Evolutionary conservation across 305 asterid species (phyloP), one percentile per base, ranked within the genome.

Genomic region (Solanum aculeatissimum): DNA sequence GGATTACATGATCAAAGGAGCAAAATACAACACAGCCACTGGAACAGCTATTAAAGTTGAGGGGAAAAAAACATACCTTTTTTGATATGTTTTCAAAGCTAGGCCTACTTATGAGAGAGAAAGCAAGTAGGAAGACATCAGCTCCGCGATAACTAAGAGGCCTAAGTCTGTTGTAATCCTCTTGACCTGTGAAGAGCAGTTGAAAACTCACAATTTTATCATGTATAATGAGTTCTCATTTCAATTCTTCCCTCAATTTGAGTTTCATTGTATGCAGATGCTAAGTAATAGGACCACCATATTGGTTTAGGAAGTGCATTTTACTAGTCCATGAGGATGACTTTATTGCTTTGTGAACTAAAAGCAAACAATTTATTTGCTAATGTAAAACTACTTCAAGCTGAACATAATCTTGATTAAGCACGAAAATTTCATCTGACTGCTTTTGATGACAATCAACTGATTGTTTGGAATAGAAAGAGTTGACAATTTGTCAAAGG

Each of bases 81-180:
- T 94, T 94, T 23, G 96, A 94, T 45, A 94, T 92, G 89, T 94
- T 94, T 83, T 94, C 98, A 89, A 90, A 94, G 92, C 98, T 94
- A 84, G 98, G 98, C 93, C 95, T 91, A 83, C 98, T 94, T 85
- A 94, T 94, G 90, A 94, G 97, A 80, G 98, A 94, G 87, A 94
- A 94, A 12, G 96, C 96, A 62, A 94, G 96, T 40, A 94, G 82
- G 90, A 94, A 94, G 12, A 94, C 97, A 89, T 94, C 98, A 6
- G 97, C 97, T 85, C 96, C 98, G 89, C 98, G 89, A 87, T 94
- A 94, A 82, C 98, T 94, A 74, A 94, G 94, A 32, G 98, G 98
- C 89, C 98, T 92, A 66, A 94, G 88, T 89, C 97, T 89, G 93
- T 94, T 94, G 77, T 94, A 94, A 85, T 94, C 98, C 89, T 94